Evolutionary conservation across 305 asterid species (phyloP).

Genomic region (Fraxinus baroniana): DNA sequence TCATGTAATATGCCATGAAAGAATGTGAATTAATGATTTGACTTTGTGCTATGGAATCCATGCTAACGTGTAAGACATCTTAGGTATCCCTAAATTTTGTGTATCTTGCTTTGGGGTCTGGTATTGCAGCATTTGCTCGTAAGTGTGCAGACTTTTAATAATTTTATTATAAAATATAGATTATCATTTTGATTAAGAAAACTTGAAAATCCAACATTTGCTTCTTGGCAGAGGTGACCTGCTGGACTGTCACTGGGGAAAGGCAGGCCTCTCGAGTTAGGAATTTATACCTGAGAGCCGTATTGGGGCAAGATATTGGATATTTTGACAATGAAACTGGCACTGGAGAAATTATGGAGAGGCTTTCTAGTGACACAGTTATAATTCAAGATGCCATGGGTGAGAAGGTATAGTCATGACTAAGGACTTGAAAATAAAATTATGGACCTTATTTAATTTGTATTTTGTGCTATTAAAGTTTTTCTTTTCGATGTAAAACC

Average conservation of each 20-base stretch:
- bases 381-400: conserved; percentile 53
- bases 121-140: conserved; percentile 61
- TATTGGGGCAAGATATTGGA: conserved; percentile 59
- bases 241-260: conserved; percentile 85
- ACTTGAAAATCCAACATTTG: not conserved
- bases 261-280: conserved; percentile 77
- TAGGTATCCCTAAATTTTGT: conserved; percentile 64
- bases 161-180: not conserved
- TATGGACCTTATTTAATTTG: not conserved
- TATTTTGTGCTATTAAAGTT: not conserved
- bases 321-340: conserved; percentile 44
- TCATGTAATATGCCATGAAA: not conserved
- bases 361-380: conserved; percentile 39
- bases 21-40: not conserved
- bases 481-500: not conserved
- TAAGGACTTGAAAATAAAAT: not conserved
- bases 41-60: not conserved
- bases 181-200: not conserved
- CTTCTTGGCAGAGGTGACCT: conserved; percentile 59
- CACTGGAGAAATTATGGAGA: conserved; percentile 47
- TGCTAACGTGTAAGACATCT: conserved; percentile 20
- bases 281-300: conserved; percentile 46
- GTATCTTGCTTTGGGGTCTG: conserved; percentile 71
- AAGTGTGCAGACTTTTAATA: conserved; percentile 21
- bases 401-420: conserved; percentile 40